Conservation (phyloP, 805 yeast genomes). For the Lachancea lanzarotensis region DNA sequence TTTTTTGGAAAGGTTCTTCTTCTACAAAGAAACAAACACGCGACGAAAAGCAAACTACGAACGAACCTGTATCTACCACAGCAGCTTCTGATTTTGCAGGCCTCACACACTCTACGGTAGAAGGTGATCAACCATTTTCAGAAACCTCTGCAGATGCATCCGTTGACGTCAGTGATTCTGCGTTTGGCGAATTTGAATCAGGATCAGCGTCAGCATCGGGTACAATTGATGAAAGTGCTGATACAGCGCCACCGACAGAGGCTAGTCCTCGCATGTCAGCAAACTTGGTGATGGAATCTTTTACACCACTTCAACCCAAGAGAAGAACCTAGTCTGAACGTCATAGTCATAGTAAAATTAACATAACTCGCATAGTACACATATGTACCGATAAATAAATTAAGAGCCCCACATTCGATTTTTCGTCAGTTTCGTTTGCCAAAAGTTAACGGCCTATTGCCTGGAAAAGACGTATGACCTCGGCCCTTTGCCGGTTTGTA, state of each 20-base stretch:
- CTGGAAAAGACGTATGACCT: slow-evolving; percentile 10
- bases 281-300: slow-evolving; percentile 14
- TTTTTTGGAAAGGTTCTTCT: slow-evolving; percentile 20
- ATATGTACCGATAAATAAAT: not conserved
- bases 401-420: no score
- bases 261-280: not conserved
- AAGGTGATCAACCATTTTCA: not conserved
- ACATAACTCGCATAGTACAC: not conserved
- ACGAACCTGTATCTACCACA: not conserved
- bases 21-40: not conserved
- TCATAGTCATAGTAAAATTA: not conserved
- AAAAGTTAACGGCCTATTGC: slow-evolving; percentile 11
- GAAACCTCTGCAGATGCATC: not conserved
- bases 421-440: not conserved
- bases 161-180: slow-evolving; percentile 16
- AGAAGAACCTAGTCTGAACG: slow-evolving; percentile 11
- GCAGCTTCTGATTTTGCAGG: no score
- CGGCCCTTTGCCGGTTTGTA: slow-evolving; percentile 10
- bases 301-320: slow-evolving; percentile 27
- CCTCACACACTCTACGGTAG: no score
- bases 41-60: not conserved
- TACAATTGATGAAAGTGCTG: not conserved
- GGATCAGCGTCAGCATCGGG: slow-evolving; percentile 8
- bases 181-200: slow-evolving; percentile 24
- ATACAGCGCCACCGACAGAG: not conserved